Evolutionary conservation across 495 filamentous ascomycete species (phyloP).

Genomic region (Hypoxylon crocopeplum): DNA sequence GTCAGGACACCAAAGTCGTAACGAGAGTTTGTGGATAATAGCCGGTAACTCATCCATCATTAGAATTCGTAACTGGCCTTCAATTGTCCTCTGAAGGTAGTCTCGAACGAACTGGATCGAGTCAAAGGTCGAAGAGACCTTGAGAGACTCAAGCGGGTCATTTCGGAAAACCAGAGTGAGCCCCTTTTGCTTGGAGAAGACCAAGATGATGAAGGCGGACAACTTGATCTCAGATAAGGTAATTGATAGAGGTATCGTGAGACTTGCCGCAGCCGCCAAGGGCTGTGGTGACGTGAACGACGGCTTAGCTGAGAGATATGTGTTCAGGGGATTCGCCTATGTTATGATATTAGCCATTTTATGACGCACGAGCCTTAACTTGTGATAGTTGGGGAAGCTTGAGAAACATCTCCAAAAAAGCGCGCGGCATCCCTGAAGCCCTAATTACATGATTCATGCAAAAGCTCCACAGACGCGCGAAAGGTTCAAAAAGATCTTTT

Average conservation of each 20-base stretch:
- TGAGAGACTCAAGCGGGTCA: slow-evolving; percentile 95
- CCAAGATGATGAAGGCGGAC: slow-evolving; percentile 96
- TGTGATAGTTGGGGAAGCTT: slow-evolving; percentile 23
- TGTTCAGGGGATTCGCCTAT: slow-evolving; percentile 94
- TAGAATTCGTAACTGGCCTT: slow-evolving; percentile 86
- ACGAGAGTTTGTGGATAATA: slow-evolving; percentile 91
- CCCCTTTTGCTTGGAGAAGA: slow-evolving; percentile 96
- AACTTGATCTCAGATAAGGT: slow-evolving; percentile 95
- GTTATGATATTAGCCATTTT: slow-evolving; percentile 56
- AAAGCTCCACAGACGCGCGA: slow-evolving; percentile 31
- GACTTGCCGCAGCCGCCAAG: slow-evolving; percentile 87
- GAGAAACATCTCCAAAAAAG: slow-evolving; percentile 27
- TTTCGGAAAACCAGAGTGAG: slow-evolving; percentile 96
- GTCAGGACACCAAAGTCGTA: slow-evolving; percentile 89
- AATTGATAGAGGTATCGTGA: slow-evolving; percentile 96
- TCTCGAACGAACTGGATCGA: slow-evolving; percentile 98
- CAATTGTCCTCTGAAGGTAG: slow-evolving; percentile 95
- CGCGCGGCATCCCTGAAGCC: slow-evolving; percentile 31
- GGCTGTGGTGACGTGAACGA: slow-evolving; percentile 91
- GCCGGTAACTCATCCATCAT: slow-evolving; percentile 98
- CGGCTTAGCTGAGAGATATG: slow-evolving; percentile 88
- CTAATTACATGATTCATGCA: slow-evolving; percentile 38
- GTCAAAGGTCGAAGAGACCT: slow-evolving; percentile 98
- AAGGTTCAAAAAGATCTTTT: slow-evolving; percentile 1
- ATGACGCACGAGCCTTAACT: slow-evolving; percentile 32